Percentiles rank a stretch among this genome's conserved stretches.
These are phyloP conservation scores for Fusarium sp. DNA, from an alignment of 2,329 filamentous ascomycete species.

Conservation along the genomic window DNA sequence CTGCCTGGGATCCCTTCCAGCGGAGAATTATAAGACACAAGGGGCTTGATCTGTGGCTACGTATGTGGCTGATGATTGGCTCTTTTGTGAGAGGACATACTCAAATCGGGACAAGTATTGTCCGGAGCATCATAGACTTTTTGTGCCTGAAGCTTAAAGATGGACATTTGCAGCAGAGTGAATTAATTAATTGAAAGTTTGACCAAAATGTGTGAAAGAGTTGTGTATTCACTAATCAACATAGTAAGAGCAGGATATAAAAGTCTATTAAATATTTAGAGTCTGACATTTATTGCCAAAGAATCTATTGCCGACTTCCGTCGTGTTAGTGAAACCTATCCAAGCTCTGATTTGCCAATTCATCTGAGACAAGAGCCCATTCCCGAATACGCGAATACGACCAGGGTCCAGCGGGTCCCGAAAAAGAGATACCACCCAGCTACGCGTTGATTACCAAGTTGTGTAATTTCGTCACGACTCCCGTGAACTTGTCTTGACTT, in stretches of 20 bases:
- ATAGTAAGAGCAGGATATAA: not conserved
- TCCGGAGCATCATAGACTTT: constrained; percentile 12
- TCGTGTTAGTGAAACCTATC: not conserved
- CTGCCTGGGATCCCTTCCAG: not conserved
- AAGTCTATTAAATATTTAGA: not conserved
- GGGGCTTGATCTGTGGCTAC: constrained; percentile 17
- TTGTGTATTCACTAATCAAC: not conserved
- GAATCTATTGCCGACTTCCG: constrained; percentile 15
- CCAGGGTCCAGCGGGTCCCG: constrained; percentile 5
- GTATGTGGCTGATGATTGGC: constrained; percentile 26
- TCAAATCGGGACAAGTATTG: constrained; percentile 19
- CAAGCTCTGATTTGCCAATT: constrained; percentile 25
- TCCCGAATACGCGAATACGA: constrained; percentile 35
- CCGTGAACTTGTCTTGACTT: not conserved
- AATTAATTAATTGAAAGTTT: rapidly evolving
- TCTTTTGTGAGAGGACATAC: not conserved
- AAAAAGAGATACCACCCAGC: constrained; percentile 27
- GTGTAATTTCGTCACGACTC: constrained; percentile 38
- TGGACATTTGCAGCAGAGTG: not conserved
- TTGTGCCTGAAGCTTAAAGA: not conserved
- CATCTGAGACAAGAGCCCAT: not conserved
- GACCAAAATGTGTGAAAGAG: not conserved
- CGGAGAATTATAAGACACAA: not conserved
- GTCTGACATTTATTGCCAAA: constrained; percentile 12
- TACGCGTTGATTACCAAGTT: constrained; percentile 25